Base-by-base conservation (phyloP, 208 protist genomes). In the Leishmania amazonensis region DNA sequence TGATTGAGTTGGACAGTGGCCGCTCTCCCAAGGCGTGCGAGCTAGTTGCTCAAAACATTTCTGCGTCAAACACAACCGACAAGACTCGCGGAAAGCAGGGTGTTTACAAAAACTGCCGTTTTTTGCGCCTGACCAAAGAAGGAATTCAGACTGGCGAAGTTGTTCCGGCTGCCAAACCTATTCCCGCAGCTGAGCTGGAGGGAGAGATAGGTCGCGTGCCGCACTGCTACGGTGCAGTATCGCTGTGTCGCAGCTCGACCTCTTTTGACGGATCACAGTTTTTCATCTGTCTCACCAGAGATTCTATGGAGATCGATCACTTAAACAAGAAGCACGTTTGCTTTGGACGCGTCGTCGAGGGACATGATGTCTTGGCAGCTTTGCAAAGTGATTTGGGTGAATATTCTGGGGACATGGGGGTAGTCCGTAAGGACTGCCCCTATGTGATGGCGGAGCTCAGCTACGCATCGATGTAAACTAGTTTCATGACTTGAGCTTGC, bases 201-300 rank as follows among this genome's bases (percentile, higher is more conserved):
- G 76, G 53, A 21, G 94, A 97, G 83, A 65, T 95, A 24, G 91
- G 90, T 42, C 81, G 82, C 28, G 49, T 94, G 70, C 83, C 81
- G 17, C 91, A 94, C 81, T 81, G 79, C 13, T 58, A 90, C 28
- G 93, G 93, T 21, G 83, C 92, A 47, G 42, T 96, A 71, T 96
- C 93, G 2, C 73, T 96, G 31, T 96, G 94, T 83, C 83, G 93
- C 15, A 91, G 86, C 47, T 84, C 85, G 13, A 80, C 40, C 54
- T 64, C 60, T 28, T 92, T 94, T 81, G 94, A 97, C 71, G 88
- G 88, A 5, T 92, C 89, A 1, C 84, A 91, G 65, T 96, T 97
- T 87, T 96, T 97, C 80, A 89, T 97, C 51, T 96, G 92, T 81
- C 75, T 97, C 53, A 96, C 93, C 3, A 84, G 83, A 62, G 89